Evolutionary conservation across 2,329 filamentous ascomycete species (phyloP), one percentile per base, ranked within the genome.

Genomic region (Stemphylium beticola): DNA sequence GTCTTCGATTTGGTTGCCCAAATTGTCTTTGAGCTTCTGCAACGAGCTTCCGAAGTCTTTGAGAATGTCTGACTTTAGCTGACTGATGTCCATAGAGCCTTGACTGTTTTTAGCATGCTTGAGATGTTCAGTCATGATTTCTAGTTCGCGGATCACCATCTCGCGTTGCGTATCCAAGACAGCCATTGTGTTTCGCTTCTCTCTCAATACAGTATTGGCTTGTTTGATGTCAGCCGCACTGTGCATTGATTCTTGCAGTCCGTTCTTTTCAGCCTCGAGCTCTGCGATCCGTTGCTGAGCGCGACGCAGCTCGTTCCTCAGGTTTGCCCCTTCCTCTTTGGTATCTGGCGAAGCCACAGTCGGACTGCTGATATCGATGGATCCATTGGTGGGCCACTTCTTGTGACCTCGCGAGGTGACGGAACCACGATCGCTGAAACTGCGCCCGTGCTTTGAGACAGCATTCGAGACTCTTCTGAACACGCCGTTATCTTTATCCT

Each of bases 181-280:
- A 6, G 93, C 93, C 74, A 99, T 95, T 0, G 95, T 98, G 68
- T 96, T 96, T 54, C 95, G 85, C 79, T 98, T 98, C 76, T 98
- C 93, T 32, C 90, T 83, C 20, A 98, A 80, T 72, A 93, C 93
- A 65, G 89, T 92, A 75, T 96, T 96, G 26, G 96, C 86, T 65
- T 87, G 89, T 76, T 89, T 89, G 57, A 88, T 85, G 58, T 85
- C 84, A 12, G 79, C 81, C 4, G 83, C 82, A 24, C 81, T 83
- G 62, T 86, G 85, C 61, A 88, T 77, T 37, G 75, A 76, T 59
- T 81, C 78, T 61, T 80, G 76, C 31, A 78, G 78, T 64, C 64
- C 80, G 69, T 76, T 85, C 79, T 91, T 91, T 61, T 92, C 88
- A n/a, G 87, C 83, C 74, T 93, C 90, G 47, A 99, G 85, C 76